These are phyloP conservation scores for Trichoderma gracile DNA, from an alignment of 2,329 filamentous ascomycete species.

Conservation along the genomic window DNA sequence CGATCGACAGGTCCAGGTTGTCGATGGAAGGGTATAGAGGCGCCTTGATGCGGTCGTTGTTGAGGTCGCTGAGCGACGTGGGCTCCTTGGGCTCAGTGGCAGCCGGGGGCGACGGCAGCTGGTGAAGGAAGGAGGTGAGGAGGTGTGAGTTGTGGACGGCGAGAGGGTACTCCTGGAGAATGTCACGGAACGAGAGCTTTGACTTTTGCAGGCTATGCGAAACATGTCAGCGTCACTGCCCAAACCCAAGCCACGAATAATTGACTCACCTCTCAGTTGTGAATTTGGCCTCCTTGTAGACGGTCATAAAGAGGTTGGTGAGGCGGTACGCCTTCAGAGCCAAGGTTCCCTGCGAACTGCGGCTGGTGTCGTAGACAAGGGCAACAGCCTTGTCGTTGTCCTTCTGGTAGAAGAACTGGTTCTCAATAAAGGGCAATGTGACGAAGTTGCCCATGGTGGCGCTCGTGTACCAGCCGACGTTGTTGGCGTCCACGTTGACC, in stretches of 20 bases:
- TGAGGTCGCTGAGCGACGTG: conserved; percentile 74
- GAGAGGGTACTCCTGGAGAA: conserved; percentile 86
- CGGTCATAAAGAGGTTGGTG: conserved; percentile 81
- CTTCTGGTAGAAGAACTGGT: conserved; percentile 96
- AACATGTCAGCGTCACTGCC: conserved; percentile 7
- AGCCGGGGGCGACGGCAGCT: conserved; percentile 68
- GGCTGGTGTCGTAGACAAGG: conserved; percentile 91
- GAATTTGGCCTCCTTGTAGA: conserved; percentile 97
- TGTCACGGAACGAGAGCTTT: conserved; percentile 89
- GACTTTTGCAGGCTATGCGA: conserved; percentile 83
- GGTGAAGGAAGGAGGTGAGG: conserved; percentile 91
- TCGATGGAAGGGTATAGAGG: conserved; percentile 88
- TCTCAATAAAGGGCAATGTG: conserved; percentile 93
- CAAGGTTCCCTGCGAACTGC: conserved; percentile 87
- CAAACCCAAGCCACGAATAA: not conserved
- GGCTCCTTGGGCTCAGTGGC: conserved; percentile 73
- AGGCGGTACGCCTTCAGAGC: conserved; percentile 90
- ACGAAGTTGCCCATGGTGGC: conserved; percentile 98
- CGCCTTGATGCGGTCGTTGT: conserved; percentile 59
- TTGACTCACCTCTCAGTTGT: conserved; percentile 81
- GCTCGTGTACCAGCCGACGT: conserved; percentile 97
- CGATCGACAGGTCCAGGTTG: conserved; percentile 86
- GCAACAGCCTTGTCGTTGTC: conserved; percentile 87
- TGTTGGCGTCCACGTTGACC: conserved; percentile 98
- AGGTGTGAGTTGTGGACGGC: conserved; percentile 96